Evolutionary conservation across 495 filamentous ascomycete species (phyloP).

Genomic region (Tricharina praecox): DNA sequence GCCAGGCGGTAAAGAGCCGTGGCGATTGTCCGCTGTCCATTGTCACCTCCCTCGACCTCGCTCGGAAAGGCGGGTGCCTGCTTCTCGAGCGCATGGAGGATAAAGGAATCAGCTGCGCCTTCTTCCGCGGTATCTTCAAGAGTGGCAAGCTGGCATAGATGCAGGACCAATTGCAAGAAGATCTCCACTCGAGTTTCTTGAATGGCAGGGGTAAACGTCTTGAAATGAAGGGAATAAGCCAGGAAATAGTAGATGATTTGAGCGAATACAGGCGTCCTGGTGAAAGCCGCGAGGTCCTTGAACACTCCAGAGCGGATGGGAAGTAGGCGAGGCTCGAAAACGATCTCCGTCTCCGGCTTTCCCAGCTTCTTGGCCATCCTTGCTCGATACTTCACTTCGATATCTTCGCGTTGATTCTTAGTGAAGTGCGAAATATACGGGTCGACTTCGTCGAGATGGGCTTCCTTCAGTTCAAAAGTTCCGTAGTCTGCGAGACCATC

Average conservation of each 20-base stretch:
- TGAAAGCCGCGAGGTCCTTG: conserved; percentile 55
- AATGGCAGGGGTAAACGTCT: conserved; percentile 48
- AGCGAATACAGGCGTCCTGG: conserved; percentile 64
- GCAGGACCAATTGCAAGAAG: conserved; percentile 78
- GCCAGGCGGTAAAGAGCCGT: conserved; percentile 58
- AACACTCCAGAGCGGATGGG: conserved; percentile 63
- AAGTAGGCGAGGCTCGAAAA: conserved; percentile 81
- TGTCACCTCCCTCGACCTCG: conserved; percentile 2
- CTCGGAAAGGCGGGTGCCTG: conserved; percentile 7
- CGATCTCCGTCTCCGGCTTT: conserved; percentile 60
- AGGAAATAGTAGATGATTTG: conserved; percentile 83
- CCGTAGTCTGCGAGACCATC: conserved; percentile 85
- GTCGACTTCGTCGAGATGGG: conserved; percentile 72
- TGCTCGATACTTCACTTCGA: conserved; percentile 69
- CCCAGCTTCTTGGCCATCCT: conserved; percentile 80
- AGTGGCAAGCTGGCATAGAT: conserved; percentile 67
- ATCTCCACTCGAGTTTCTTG: conserved; percentile 70
- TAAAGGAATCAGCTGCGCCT: conserved; percentile 21
- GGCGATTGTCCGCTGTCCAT: conserved; percentile 43
- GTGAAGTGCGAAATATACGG: conserved; percentile 89
- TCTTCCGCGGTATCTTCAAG: conserved; percentile 58
- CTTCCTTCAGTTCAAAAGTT: conserved; percentile 76
- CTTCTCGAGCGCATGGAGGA: conserved; percentile 20
- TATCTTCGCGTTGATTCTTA: conserved; percentile 93
- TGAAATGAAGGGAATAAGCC: conserved; percentile 51